Evolutionary conservation across 2,329 filamentous ascomycete genomes (phyloP).

Genomic region (Penicillium digitatum): DNA sequence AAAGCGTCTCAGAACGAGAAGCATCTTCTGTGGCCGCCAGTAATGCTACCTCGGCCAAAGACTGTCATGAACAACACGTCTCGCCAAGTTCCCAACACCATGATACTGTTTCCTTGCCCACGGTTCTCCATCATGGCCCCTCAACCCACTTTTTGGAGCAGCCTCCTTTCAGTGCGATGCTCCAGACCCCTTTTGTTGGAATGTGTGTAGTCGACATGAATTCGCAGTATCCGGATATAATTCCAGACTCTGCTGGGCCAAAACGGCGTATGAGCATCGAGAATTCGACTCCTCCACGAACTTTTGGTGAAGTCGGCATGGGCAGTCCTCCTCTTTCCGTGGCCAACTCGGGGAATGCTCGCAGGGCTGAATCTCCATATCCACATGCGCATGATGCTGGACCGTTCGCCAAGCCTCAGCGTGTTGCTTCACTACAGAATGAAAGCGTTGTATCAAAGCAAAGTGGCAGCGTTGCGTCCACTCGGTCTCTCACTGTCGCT

Average conservation of each 20-base stretch:
- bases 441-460: conserved; percentile 9
- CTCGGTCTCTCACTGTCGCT: conserved; percentile 9
- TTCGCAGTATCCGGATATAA: background rate
- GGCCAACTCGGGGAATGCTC: background rate
- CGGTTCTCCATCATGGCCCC: background rate
- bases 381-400: background rate
- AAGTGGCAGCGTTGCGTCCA: conserved; percentile 9
- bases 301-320: background rate
- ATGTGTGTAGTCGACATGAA: conserved; percentile 20
- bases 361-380: background rate
- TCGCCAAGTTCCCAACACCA: background rate
- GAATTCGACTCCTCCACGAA: background rate
- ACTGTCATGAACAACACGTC: conserved; percentile 1
- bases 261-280: background rate
- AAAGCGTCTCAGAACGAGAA: conserved; percentile 24
- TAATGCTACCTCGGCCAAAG: background rate
- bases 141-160: conserved; percentile 7
- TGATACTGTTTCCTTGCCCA: background rate
- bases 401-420: conserved; percentile 1
- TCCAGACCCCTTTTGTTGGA: conserved; percentile 22
- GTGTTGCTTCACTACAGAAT: background rate
- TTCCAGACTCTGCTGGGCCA: background rate
- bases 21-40: conserved; percentile 5
- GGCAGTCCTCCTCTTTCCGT: background rate
- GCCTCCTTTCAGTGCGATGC: conserved; percentile 15